phyloP scores from a whole-genome alignment of 2,329 filamentous ascomycete species.

The Aspergillus sp. region DNA sequence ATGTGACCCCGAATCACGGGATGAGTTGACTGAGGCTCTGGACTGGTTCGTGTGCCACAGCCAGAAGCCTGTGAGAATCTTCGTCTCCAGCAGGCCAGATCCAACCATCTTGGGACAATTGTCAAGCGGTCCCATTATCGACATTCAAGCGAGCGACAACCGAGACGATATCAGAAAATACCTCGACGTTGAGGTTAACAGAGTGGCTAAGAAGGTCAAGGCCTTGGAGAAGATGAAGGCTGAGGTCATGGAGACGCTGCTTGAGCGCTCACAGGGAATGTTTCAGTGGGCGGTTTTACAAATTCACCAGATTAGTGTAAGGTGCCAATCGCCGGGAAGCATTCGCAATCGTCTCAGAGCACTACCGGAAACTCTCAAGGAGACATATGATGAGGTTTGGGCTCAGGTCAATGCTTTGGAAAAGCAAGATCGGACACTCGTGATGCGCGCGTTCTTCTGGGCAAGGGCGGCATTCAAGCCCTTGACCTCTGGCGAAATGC shows the following conservation, averaged over 20 bases:
- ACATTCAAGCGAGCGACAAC: constrained; percentile 33
- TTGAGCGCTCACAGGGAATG: constrained; percentile 13
- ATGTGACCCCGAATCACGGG: constrained; percentile 26
- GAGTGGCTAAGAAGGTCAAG: background rate
- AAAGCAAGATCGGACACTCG: constrained; percentile 4
- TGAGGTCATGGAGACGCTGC: background rate
- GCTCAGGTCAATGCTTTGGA: constrained; percentile 6
- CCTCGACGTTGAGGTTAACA: background rate
- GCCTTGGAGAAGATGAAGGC: background rate
- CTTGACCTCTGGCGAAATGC: background rate
- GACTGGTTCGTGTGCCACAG: constrained; percentile 22
- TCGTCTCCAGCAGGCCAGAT: constrained; percentile 36
- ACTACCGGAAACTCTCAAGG: constrained; percentile 13
- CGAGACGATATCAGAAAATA: constrained; percentile 16
- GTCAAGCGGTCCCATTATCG: constrained; percentile 51
- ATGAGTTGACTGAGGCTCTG: constrained; percentile 27
- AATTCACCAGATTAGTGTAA: constrained; percentile 9
- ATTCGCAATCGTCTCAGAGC: constrained; percentile 9
- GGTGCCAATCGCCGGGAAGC: constrained; percentile 3
- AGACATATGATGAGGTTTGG: constrained; percentile 14
- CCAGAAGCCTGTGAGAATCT: constrained; percentile 31
- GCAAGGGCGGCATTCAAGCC: constrained; percentile 9
- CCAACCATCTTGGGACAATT: constrained; percentile 26
- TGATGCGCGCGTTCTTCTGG: constrained; percentile 13
- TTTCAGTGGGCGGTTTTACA: constrained; percentile 21